Evolutionary conservation across 164 flowering plant genomes (phyloP).

Genomic region (Vitis amurensis): DNA sequence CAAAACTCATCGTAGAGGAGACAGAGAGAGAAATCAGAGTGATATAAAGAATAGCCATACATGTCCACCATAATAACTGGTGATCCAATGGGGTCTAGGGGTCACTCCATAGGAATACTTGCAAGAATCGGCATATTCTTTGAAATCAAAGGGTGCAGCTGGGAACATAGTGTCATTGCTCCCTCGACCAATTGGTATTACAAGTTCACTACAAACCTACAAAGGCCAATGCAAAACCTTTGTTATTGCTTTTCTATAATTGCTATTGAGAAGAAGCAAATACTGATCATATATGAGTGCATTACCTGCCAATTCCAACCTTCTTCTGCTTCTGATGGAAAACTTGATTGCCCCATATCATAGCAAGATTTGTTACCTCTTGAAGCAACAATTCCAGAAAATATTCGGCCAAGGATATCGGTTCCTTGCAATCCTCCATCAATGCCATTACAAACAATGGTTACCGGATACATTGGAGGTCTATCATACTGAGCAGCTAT

Average conservation of each 20-base stretch:
- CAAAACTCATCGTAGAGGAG: no score
- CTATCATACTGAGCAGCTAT: slow-evolving; percentile 23
- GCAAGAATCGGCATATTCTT: no score
- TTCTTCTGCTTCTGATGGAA: slow-evolving; percentile 11
- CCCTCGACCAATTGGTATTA: slow-evolving; percentile 24
- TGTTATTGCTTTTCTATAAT: background rate
- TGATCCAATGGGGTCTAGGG: slow-evolving; percentile 11
- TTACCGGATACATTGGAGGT: slow-evolving; percentile 18
- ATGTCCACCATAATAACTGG: slow-evolving; percentile 29
- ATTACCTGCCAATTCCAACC: slow-evolving; percentile 57
- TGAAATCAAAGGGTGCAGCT: no score
- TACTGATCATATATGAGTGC: background rate
- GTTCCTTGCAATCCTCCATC: slow-evolving; percentile 13
- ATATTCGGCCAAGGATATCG: slow-evolving; percentile 17
- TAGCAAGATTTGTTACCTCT: slow-evolving; percentile 16
- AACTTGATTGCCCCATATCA: background rate
- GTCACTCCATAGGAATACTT: no score
- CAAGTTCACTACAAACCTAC: slow-evolving; percentile 39
- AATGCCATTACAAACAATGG: slow-evolving; percentile 16
- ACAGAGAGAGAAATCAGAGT: no score
- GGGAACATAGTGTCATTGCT: background rate
- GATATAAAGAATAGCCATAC: slow-evolving; percentile 9
- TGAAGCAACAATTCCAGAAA: slow-evolving; percentile 21
- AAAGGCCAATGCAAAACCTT: background rate
- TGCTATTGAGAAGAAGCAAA: no score